These are phyloP conservation scores for Hyaloperonospora arabidopsidis DNA, from an alignment of 352 stramenopile genomes.

Conservation along the genomic window DNA sequence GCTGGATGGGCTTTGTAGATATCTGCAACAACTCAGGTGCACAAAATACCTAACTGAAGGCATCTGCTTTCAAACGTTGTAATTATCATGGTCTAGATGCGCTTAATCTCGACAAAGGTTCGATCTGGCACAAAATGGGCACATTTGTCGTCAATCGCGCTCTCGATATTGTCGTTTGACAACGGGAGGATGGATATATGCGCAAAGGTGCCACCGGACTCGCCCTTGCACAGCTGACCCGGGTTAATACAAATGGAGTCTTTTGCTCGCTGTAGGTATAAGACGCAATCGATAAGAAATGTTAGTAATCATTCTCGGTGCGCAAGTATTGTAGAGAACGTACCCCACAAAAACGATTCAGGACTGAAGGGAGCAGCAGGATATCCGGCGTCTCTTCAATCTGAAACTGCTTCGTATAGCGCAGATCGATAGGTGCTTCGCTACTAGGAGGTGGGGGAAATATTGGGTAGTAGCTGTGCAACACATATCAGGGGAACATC, in stretches of 20 bases:
- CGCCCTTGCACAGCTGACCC: slow-evolving; percentile 89
- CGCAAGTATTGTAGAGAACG: slow-evolving; percentile 11
- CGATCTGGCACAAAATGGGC: slow-evolving; percentile 79
- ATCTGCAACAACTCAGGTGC: too few relatives aligned
- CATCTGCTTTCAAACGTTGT: too few relatives aligned
- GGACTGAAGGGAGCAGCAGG: slow-evolving; percentile 90
- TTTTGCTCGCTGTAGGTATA: slow-evolving; percentile 60
- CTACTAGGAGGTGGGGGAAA: slow-evolving; percentile 58
- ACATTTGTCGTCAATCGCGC: slow-evolving; percentile 35
- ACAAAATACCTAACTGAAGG: too few relatives aligned
- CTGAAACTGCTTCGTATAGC: slow-evolving; percentile 86
- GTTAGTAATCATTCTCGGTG: background rate
- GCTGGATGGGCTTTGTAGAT: too few relatives aligned
- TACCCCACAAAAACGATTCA: slow-evolving; percentile 87
- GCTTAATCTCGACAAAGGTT: slow-evolving; percentile 88
- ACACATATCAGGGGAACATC: background rate
- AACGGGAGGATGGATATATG: slow-evolving; percentile 88
- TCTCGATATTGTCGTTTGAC: slow-evolving; percentile 63
- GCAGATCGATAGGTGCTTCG: slow-evolving; percentile 86
- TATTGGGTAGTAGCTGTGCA: slow-evolving; percentile 61
- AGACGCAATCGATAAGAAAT: slow-evolving; percentile 10
- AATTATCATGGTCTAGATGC: slow-evolving; percentile 48
- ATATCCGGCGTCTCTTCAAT: slow-evolving; percentile 92
- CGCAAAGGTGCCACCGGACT: slow-evolving; percentile 91
- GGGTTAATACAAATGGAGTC: slow-evolving; percentile 94